Conservation (phyloP, 202 grass and related monocot genomes). For the Setaria italica region DNA sequence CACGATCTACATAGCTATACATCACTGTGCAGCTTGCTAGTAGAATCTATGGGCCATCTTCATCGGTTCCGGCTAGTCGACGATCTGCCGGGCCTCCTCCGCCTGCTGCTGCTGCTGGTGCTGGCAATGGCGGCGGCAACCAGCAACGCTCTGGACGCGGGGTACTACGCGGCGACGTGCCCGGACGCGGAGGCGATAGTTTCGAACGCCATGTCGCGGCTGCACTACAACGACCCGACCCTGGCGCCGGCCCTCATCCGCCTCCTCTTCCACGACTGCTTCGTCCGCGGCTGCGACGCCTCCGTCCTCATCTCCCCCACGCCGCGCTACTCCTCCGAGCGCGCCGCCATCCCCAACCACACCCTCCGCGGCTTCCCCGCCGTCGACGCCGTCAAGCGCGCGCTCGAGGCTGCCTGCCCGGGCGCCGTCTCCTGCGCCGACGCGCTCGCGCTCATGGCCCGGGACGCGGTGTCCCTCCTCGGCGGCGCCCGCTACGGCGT, state of each 20-base stretch:
- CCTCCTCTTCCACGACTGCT: constrained; percentile 52
- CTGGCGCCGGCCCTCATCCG: constrained; percentile 30
- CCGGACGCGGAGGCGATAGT: constrained; percentile 51
- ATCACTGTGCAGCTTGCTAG: too few relatives aligned
- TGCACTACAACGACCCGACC: constrained; percentile 32
- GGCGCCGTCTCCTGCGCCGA: constrained; percentile 63
- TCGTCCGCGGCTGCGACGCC: constrained; percentile 60
- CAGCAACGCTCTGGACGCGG: background rate
- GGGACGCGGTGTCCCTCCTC: constrained; percentile 52
- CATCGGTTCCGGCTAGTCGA: too few relatives aligned
- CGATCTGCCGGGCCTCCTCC: background rate
- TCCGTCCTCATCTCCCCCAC: constrained; percentile 54
- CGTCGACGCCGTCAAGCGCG: constrained; percentile 41
- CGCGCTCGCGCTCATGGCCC: constrained; percentile 47
- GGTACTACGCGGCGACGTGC: constrained; percentile 52
- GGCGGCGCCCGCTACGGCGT: constrained; percentile 55
- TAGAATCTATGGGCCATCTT: too few relatives aligned
- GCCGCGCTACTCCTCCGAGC: constrained; percentile 33
- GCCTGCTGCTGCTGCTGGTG: background rate
- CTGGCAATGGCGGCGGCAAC: background rate
- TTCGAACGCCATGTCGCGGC: constrained; percentile 17
- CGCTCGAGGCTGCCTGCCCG: constrained; percentile 48
- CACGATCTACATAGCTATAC: too few relatives aligned
- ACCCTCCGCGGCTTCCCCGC: constrained; percentile 51
- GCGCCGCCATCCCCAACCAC: constrained; percentile 48